Percentiles rank a stretch among this genome's conserved stretches.
These are phyloP conservation scores for Lodderomyces parapsilosis DNA, from an alignment of 1,139 yeast species.

Conservation along the genomic window DNA sequence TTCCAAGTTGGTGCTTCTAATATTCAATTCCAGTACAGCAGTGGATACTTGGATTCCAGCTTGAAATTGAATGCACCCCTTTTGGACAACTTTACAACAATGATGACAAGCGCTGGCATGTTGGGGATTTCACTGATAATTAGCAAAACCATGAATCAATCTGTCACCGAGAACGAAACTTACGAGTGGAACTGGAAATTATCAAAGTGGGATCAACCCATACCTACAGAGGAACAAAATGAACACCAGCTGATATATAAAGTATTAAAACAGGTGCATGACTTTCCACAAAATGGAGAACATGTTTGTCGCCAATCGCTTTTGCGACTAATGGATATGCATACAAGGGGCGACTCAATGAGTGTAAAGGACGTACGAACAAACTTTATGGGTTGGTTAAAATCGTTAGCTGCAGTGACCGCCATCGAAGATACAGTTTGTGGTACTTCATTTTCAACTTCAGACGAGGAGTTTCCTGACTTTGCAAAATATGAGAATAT, in stretches of 20 bases:
- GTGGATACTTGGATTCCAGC: conserved; percentile 55
- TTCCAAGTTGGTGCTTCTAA: conserved; percentile 25
- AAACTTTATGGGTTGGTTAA: conserved; percentile 28
- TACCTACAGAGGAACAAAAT: conserved; percentile 24
- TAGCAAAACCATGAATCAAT: conserved; percentile 15
- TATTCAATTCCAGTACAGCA: conserved; percentile 50
- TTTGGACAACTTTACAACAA: conserved; percentile 22
- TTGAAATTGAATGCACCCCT: conserved; percentile 19
- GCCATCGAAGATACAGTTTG: conserved; percentile 10
- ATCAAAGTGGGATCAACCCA: conserved; percentile 67
- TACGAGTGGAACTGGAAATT: conserved; percentile 70
- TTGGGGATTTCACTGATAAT: conserved; percentile 47
- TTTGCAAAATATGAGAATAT: conserved; percentile 39
- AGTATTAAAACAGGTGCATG: conserved; percentile 42
- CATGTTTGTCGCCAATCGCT: conserved; percentile 20
- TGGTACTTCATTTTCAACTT: not conserved
- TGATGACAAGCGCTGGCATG: conserved; percentile 44
- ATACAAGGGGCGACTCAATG: conserved; percentile 11
- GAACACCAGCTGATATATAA: conserved; percentile 48
- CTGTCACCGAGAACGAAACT: conserved; percentile 7
- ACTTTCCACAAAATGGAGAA: conserved; percentile 20
- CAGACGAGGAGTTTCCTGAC: conserved; percentile 18
- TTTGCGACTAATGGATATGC: conserved; percentile 16
- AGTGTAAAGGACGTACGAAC: conserved; percentile 18
- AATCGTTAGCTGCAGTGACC: conserved; percentile 34